Conservation (phyloP, 1,139 yeast genomes). For the Yarrowia galli region DNA sequence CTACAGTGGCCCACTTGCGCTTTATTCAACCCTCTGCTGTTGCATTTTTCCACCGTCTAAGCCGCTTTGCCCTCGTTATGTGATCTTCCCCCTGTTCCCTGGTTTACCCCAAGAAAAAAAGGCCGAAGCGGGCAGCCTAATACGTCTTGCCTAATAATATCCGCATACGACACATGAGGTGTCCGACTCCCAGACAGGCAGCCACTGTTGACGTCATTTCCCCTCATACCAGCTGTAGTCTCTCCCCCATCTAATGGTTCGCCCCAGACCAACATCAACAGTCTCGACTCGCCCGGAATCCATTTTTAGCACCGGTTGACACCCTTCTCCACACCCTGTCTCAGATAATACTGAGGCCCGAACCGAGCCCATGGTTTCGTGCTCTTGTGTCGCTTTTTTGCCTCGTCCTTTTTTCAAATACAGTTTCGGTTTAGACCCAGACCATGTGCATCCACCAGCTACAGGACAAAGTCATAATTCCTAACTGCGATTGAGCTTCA, state of each 20-base stretch:
- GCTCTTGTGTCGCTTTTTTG: background rate
- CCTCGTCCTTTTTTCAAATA: background rate
- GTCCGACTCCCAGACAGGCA: conserved; percentile 9
- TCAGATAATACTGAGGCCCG: conserved; percentile 6
- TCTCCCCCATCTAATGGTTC: too few species aligned
- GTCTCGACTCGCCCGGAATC: background rate
- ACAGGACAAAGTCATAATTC: conserved; percentile 21
- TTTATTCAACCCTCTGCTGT: too few species aligned
- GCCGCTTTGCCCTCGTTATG: conserved; percentile 31
- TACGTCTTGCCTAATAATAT: conserved; percentile 28
- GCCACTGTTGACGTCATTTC: conserved; percentile 13
- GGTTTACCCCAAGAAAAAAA: conserved; percentile 23
- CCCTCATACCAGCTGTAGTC: background rate
- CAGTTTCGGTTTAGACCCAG: conserved; percentile 29
- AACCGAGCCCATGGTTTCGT: background rate
- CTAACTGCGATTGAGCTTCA: conserved; percentile 29
- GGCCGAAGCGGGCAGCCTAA: conserved; percentile 31
- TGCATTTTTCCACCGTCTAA: too few species aligned
- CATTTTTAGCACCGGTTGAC: conserved; percentile 5
- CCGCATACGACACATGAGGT: conserved; percentile 27
- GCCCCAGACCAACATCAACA: too few species aligned
- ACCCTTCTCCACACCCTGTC: conserved; percentile 31
- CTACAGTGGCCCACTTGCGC: too few species aligned
- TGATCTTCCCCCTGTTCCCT: conserved; percentile 32
- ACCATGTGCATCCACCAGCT: conserved; percentile 16